phyloP scores from a whole-genome alignment of 345 rosid species.

The Firmiana major region DNA sequence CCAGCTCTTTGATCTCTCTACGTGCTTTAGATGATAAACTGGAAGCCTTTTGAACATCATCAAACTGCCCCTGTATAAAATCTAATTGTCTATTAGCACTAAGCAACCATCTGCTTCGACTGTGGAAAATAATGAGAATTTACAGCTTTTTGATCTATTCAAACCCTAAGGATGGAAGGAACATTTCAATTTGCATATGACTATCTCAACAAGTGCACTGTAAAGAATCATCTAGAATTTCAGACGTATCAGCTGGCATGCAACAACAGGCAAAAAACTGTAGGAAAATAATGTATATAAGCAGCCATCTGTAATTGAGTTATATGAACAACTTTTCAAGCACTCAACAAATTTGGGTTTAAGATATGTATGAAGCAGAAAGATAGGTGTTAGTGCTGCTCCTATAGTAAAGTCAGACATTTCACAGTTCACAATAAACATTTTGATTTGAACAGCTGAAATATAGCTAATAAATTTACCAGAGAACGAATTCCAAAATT shows the following conservation, averaged over 20 bases:
- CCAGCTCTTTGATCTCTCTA: conserved; percentile 70
- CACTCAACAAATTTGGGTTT: neutral
- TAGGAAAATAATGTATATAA: neutral
- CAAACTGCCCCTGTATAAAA: neutral
- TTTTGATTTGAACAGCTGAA: neutral
- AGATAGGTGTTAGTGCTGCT: neutral
- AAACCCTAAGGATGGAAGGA: neutral
- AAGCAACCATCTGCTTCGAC: neutral
- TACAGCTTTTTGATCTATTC: neutral
- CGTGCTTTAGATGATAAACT: conserved; percentile 29
- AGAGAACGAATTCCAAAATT: neutral
- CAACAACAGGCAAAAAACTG: neutral
- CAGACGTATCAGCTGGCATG: neutral
- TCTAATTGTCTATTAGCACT: neutral
- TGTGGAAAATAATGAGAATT: neutral
- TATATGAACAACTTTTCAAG: neutral
- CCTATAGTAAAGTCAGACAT: neutral
- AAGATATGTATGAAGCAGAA: neutral
- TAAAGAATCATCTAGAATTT: neutral
- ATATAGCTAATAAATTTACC: neutral
- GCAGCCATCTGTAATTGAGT: neutral
- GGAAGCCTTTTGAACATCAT: conserved; percentile 8
- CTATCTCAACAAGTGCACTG: neutral
- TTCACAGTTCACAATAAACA: neutral
- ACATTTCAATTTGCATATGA: neutral